These are phyloP conservation scores for Jackrogersella minutella DNA, from an alignment of 495 filamentous ascomycete genomes.

Conservation along the genomic window DNA sequence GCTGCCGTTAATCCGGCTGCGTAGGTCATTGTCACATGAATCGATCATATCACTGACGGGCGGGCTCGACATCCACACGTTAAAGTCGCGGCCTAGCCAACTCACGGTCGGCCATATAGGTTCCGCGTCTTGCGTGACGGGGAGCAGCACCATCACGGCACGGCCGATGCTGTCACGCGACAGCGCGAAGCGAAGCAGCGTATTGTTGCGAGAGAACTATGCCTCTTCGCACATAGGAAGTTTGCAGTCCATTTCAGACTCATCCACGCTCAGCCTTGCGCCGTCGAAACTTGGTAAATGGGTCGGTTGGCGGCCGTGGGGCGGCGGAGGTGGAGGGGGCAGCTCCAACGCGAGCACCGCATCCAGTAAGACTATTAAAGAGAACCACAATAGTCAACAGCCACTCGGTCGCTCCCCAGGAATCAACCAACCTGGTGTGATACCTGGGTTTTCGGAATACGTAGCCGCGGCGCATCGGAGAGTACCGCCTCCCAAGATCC, in stretches of 20 bases:
- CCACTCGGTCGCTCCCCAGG: constrained; percentile 51
- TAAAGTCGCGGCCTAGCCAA: constrained; percentile 61
- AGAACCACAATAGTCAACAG: constrained; percentile 27
- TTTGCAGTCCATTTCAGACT: constrained; percentile 39
- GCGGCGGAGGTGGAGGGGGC: constrained; percentile 32
- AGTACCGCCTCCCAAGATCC: constrained; percentile 51
- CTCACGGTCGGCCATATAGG: constrained; percentile 57
- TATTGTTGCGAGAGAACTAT: constrained; percentile 51
- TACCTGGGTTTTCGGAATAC: constrained; percentile 60
- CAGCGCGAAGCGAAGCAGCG: constrained; percentile 48
- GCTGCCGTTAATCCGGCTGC: constrained; percentile 34
- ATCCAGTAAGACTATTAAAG: constrained; percentile 13
- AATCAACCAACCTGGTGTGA: constrained; percentile 61
- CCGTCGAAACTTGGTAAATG: constrained; percentile 48
- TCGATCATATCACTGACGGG: constrained; percentile 63
- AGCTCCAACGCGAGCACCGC: constrained; percentile 18
- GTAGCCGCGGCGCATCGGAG: constrained; percentile 50
- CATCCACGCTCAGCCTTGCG: constrained; percentile 34
- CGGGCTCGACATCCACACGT: constrained; percentile 63
- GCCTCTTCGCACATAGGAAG: constrained; percentile 41
- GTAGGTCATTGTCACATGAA: constrained; percentile 59
- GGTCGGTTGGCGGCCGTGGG: constrained; percentile 60
- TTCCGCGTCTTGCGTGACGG: constrained; percentile 52
- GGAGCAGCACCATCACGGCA: constrained; percentile 52
- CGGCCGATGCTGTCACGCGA: constrained; percentile 49